These are phyloP conservation scores for Trematosphaeria pertusa DNA, from an alignment of 2,329 filamentous ascomycete species.

Conservation along the genomic window DNA sequence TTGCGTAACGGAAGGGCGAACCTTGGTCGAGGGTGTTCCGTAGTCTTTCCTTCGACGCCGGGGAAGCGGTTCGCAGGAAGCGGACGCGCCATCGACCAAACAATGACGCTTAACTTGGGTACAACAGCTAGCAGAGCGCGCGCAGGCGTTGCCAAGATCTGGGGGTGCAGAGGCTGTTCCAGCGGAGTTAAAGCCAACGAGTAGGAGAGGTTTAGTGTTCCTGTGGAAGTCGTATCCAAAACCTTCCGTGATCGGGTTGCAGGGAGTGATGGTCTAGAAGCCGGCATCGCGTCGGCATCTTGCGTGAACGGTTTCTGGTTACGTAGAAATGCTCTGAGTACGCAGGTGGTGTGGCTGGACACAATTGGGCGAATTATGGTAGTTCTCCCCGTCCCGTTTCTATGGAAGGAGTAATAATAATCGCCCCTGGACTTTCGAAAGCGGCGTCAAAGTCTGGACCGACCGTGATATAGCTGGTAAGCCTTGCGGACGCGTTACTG, in stretches of 20 bases:
- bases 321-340: not conserved
- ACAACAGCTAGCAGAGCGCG: conserved; percentile 4
- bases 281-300: not conserved
- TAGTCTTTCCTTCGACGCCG: not conserved
- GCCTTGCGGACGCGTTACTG: too few relatives aligned
- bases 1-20: not conserved
- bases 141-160: conserved; percentile 11
- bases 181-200: conserved; percentile 7
- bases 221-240: not conserved
- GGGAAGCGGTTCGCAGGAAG: not conserved
- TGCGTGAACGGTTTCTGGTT: not conserved
- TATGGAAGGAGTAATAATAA: too few relatives aligned
- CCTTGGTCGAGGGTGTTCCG: not conserved
- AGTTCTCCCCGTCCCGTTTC: too few relatives aligned
- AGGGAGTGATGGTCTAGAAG: not conserved
- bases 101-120: not conserved
- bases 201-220: not conserved
- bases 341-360: not conserved
- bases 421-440: too few relatives aligned
- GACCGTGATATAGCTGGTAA: too few relatives aligned
- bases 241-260: not conserved
- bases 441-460: too few relatives aligned
- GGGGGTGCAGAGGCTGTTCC: not conserved
- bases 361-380: not conserved
- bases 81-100: not conserved